A percentile compares a stretch with the other conserved stretches of the same genome.
These are phyloP conservation scores for Tulasnella sp. DNA, from an alignment of 768 basidiomycete genomes.

Conservation along the genomic window DNA sequence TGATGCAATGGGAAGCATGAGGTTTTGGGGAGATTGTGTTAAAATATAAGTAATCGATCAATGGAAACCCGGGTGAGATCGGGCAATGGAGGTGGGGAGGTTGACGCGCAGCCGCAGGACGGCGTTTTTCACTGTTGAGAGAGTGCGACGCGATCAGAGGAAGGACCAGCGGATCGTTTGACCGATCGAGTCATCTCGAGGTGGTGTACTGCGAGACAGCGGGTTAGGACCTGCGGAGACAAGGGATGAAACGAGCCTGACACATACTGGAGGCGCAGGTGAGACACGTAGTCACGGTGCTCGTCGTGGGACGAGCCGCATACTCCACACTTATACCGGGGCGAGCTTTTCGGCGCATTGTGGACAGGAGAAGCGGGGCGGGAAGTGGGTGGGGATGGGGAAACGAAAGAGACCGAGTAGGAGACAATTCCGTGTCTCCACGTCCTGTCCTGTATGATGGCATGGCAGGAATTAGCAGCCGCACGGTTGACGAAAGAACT, in stretches of 20 bases:
- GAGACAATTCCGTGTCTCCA: background rate
- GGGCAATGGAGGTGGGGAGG: background rate
- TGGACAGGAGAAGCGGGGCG: background rate
- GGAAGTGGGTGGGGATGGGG: background rate
- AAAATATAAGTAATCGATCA: background rate
- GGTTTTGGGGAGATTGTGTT: background rate
- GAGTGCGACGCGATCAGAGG: background rate
- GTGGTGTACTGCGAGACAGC: background rate
- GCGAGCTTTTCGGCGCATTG: background rate
- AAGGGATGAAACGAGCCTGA: background rate
- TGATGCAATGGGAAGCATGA: background rate
- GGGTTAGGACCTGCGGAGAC: background rate
- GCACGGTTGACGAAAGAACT: background rate
- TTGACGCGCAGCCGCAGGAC: background rate
- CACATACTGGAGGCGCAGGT: conserved; percentile 6
- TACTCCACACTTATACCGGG: conserved; percentile 10
- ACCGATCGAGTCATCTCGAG: background rate
- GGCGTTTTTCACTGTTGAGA: background rate
- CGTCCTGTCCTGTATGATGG: background rate
- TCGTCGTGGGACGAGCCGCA: background rate
- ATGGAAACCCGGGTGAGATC: background rate
- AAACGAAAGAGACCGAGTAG: background rate
- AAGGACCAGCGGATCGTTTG: background rate
- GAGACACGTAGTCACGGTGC: background rate
- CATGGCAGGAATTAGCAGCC: background rate